Evolutionary conservation across 192 early-diverging fungal genomes (phyloP), one percentile per base, ranked within the genome.

Genomic region (Linnemannia exigua): DNA sequence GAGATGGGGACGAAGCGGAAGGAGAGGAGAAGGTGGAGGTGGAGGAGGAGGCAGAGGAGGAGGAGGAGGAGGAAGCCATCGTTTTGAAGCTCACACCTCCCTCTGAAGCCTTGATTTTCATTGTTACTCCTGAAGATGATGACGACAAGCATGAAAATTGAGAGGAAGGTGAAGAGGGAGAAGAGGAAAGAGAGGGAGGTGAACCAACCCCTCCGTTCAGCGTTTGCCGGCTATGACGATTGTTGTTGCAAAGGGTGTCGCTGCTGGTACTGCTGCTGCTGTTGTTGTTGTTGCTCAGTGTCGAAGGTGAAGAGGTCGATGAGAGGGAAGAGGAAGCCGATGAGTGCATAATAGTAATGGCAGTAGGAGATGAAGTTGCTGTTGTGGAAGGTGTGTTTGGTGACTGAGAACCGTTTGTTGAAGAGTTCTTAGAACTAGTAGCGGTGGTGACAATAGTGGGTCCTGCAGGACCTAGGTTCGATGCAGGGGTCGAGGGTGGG

Each of bases 51-150:
- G n/a, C n/a, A n/a, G n/a, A n/a, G n/a, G n/a, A n/a, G n/a, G n/a
- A n/a, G n/a, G n/a, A n/a, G n/a, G n/a, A n/a, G n/a, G 63, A 70
- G 20, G 37, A 44, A 2, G 9, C 0, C 5, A 11, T 41, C 3
- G 11, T n/a, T 37, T 36, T n/a, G 68, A 41, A 70, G 20, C 20
- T 16, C 37, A n/a, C 37, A 70, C 20, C 19, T 16, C 11, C 68
- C 12, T 71, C 69, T 9, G 58, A 33, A 6, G 77, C 52, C 14
- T 54, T 41, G 52, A 72, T 35, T 31, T 79, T 79, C 37, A 61
- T 22, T 8, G 48, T 51, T 67, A 70, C 17, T 22, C 47, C 19
- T 16, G 52, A 63, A 31, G 50, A 48, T 0, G 67, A n/a, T n/a
- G n/a, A n/a, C n/a, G n/a, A n/a, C n/a, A n/a, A n/a, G n/a, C n/a